Evolutionary conservation across 2,329 filamentous ascomycete genomes (phyloP).

Genomic region (Sclerotinia nivalis): DNA sequence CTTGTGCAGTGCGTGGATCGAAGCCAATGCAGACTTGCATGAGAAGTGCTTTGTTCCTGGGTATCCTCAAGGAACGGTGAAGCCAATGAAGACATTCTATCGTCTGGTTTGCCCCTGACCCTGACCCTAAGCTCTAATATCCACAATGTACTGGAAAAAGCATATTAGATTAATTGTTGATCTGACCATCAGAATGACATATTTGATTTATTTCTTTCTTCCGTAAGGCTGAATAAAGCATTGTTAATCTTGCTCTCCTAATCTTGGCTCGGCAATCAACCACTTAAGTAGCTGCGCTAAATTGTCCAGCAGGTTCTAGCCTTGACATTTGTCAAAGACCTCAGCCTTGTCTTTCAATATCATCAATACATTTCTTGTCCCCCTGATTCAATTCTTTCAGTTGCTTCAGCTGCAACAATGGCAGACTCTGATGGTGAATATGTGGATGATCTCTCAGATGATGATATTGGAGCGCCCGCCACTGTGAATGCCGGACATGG

Average conservation of each 20-base stretch:
- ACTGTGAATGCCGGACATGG: conserved; percentile 32
- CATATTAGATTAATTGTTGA: neutral
- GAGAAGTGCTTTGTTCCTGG: neutral
- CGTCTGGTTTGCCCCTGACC: neutral
- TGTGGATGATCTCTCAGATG: conserved; percentile 64
- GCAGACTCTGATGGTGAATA: conserved; percentile 74
- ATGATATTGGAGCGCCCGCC: conserved; percentile 53
- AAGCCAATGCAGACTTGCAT: conserved; percentile 16
- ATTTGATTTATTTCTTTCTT: neutral
- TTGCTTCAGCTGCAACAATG: conserved; percentile 48
- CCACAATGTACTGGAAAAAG: neutral
- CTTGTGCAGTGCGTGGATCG: neutral
- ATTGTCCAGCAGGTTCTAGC: conserved; percentile 4
- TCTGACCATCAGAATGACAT: conserved; percentile 8
- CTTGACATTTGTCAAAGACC: conserved; percentile 13
- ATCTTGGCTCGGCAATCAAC: conserved; percentile 7
- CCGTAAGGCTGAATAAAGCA: conserved; percentile 5
- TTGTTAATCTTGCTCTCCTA: conserved; percentile 4
- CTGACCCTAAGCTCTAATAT: conserved; percentile 7
- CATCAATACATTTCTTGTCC: neutral
- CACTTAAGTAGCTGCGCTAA: conserved; percentile 9
- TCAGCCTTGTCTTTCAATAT: conserved; percentile 20
- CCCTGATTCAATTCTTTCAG: neutral
- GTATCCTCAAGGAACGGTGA: neutral
- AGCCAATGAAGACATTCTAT: neutral